These are phyloP conservation scores for Geranomyces michiganensis DNA, from an alignment of 192 early-diverging fungal species.

Conservation along the genomic window DNA sequence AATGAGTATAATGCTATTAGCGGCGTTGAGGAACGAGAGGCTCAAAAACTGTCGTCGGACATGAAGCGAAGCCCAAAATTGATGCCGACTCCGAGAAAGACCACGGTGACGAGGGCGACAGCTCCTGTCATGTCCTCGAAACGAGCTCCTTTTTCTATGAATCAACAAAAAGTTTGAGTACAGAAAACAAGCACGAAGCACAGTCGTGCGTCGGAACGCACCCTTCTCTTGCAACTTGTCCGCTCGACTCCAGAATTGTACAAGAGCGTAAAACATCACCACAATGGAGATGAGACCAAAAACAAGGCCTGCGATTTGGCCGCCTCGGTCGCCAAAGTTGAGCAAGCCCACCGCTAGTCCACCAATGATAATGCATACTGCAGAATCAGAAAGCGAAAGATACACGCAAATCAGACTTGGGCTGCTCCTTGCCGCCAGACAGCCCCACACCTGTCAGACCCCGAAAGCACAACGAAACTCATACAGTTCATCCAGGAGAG, in stretches of 20 bases:
- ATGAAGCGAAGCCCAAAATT: constrained; percentile 39
- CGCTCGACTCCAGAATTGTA: constrained; percentile 61
- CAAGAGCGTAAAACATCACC: constrained; percentile 67
- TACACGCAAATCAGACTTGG: neutral
- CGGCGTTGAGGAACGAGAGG: neutral
- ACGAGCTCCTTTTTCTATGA: constrained; percentile 23
- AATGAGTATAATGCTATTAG: neutral
- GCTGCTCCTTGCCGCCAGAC: neutral
- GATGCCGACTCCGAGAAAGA: constrained; percentile 49
- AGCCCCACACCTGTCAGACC: neutral
- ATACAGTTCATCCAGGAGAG: constrained; percentile 73
- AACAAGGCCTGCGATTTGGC: constrained; percentile 58
- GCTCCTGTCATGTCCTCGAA: constrained; percentile 66
- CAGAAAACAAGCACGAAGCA: neutral
- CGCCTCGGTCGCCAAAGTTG: constrained; percentile 64
- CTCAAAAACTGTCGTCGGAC: neutral
- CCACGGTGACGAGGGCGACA: constrained; percentile 60
- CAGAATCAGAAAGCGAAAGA: neutral
- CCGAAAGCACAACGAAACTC: too few relatives aligned
- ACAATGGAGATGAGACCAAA: constrained; percentile 61
- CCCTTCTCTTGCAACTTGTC: constrained; percentile 54
- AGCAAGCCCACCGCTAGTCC: constrained; percentile 66
- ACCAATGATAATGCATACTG: constrained; percentile 58
- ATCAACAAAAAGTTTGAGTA: neutral
- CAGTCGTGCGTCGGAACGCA: constrained; percentile 35